A percentile compares a stretch with the other conserved stretches of the same genome.
Conservation (phyloP, 176 grass and related monocot species). For the Puccinellia tenuiflora region DNA sequence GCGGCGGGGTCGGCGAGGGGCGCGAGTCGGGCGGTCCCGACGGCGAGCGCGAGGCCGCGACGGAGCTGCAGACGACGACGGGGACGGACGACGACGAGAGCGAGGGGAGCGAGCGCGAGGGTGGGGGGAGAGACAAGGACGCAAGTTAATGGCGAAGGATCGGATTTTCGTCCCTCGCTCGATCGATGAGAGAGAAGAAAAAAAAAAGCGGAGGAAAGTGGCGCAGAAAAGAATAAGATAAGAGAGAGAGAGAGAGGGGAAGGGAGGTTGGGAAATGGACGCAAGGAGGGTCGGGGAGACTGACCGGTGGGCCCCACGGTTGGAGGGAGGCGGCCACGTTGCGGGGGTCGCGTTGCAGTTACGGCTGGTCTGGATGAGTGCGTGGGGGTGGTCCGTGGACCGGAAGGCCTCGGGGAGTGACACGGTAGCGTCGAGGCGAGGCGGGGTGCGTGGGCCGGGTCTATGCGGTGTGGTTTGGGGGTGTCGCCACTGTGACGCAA, state of each 20-base stretch:
- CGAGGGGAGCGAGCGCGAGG: not conserved
- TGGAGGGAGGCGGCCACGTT: not conserved
- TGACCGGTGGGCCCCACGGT: not conserved
- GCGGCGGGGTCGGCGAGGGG: constrained; percentile 15
- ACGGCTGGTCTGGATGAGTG: not conserved
- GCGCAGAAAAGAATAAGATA: not conserved
- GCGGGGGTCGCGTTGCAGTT: constrained; percentile 10
- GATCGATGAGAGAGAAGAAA: not conserved
- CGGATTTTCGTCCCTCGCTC: not conserved
- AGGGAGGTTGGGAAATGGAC: constrained; percentile 5
- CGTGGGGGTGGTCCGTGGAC: not conserved
- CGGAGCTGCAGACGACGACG: constrained; percentile 9
- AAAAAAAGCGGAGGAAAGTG: not conserved
- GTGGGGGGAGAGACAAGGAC: not conserved
- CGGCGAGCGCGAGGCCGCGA: constrained; percentile 29
- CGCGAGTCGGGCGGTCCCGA: constrained; percentile 3
- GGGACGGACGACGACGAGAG: not conserved
- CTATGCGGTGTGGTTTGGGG: not conserved
- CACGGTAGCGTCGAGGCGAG: not conserved
- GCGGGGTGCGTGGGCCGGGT: not conserved
- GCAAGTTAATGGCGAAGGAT: constrained; percentile 20
- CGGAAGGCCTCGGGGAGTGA: too few species aligned
- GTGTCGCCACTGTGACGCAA: constrained; percentile 15
- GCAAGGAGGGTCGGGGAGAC: not conserved
- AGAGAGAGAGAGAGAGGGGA: not conserved